phyloP scores from a whole-genome alignment of 331 rosid species.

The Quercus lobata region DNA sequence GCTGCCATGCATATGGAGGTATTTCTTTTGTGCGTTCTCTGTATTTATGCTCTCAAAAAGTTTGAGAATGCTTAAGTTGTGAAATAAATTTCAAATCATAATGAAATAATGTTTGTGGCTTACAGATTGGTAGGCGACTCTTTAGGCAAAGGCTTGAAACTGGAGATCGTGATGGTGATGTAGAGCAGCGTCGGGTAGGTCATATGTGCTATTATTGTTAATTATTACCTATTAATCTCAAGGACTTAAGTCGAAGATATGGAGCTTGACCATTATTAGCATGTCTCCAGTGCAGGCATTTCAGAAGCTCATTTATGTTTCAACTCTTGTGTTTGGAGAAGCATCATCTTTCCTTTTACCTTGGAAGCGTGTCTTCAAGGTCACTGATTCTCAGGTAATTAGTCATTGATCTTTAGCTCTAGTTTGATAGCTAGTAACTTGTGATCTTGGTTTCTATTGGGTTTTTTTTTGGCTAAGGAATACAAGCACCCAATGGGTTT shows the following conservation, averaged over 20 bases:
- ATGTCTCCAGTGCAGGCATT: conserved; percentile 99
- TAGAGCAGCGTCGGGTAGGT: conserved; percentile 94
- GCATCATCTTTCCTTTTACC: conserved; percentile 95
- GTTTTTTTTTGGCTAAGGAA: too few species aligned
- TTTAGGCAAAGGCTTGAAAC: conserved; percentile 95
- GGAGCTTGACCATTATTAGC: conserved; percentile 75
- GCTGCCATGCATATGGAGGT: conserved; percentile 99
- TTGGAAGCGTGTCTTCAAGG: conserved; percentile 93
- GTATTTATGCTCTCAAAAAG: not conserved
- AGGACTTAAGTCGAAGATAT: conserved; percentile 18
- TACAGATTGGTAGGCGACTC: conserved; percentile 81
- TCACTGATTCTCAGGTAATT: conserved; percentile 90
- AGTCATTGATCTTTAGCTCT: conserved; percentile 5
- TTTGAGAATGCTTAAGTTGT: conserved; percentile 13
- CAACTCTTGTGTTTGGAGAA: conserved; percentile 90
- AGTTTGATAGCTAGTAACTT: not conserved
- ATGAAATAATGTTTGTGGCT: conserved; percentile 30
- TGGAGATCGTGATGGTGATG: conserved; percentile 75
- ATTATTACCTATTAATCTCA: not conserved
- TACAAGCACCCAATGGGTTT: too few species aligned
- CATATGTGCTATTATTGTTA: conserved; percentile 10
- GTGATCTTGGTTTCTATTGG: not conserved
- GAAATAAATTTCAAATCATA: conserved; percentile 13
- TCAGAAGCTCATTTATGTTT: conserved; percentile 94
- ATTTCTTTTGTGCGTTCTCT: conserved; percentile 1